Conservation (phyloP, 495 filamentous ascomycete genomes). For the Annulohypoxylon maeteangense region DNA sequence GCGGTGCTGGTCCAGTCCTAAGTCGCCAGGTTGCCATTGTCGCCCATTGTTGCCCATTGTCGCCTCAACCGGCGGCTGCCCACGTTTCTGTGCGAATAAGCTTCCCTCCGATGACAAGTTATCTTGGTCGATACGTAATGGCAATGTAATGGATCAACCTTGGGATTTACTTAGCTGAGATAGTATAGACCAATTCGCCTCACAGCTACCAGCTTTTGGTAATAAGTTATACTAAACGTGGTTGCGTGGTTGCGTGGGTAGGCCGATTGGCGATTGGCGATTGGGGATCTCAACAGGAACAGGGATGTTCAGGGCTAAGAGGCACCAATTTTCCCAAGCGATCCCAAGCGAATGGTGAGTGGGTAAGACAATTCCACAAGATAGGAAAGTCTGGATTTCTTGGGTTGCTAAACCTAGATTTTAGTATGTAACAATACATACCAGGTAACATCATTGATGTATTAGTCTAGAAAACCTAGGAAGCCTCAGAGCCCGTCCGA, state of each 20-base stretch:
- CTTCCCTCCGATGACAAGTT: constrained; percentile 1
- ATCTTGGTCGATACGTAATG: constrained; percentile 32
- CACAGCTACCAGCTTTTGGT: not conserved
- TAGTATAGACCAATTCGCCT: constrained; percentile 16
- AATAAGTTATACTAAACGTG: constrained; percentile 2
- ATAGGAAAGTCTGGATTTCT: constrained; percentile 4
- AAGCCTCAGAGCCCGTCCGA: constrained; percentile 9
- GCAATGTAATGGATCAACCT: constrained; percentile 10
- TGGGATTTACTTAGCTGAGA: constrained; percentile 10
- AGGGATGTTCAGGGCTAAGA: constrained; percentile 21
- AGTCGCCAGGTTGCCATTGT: constrained; percentile 10
- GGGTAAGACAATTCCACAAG: constrained; percentile 15
- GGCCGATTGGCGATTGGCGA: no score
- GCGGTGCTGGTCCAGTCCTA: constrained; percentile 8
- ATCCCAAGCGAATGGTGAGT: constrained; percentile 24
- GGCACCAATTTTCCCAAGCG: constrained; percentile 5
- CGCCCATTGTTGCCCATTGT: not conserved
- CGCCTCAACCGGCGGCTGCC: not conserved
- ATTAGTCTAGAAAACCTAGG: constrained; percentile 17
- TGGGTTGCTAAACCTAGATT: constrained; percentile 4
- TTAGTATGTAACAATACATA: no score
- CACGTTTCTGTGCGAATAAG: constrained; percentile 7
- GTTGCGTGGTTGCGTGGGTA: not conserved
- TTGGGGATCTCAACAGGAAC: constrained; percentile 14
- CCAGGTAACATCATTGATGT: no score